Evolutionary conservation across 768 basidiomycete genomes (phyloP).

Genomic region (Candolleomyces eurysporus): DNA sequence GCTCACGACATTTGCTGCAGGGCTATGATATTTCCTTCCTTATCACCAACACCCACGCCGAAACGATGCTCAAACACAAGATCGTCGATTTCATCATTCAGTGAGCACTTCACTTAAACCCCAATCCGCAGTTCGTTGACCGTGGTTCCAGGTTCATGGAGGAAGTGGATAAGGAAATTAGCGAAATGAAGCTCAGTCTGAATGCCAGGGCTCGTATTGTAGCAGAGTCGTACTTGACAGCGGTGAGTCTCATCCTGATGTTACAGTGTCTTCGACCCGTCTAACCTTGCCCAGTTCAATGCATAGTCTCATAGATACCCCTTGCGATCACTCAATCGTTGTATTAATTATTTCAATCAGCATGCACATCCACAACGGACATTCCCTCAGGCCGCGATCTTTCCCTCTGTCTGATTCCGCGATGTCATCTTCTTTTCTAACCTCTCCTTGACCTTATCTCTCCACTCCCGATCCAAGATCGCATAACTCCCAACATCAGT

Average conservation of each 20-base stretch:
- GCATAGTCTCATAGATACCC: conserved; percentile 26
- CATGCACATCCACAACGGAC: neutral
- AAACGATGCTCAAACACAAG: conserved; percentile 99
- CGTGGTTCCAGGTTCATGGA: conserved; percentile 80
- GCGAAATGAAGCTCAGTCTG: conserved; percentile 96
- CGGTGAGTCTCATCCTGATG: conserved; percentile 51
- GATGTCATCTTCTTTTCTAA: conserved; percentile 27
- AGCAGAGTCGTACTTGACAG: conserved; percentile 91
- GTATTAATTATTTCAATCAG: conserved; percentile 8
- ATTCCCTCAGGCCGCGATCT: neutral
- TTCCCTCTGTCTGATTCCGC: neutral
- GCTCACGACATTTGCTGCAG: conserved; percentile 36
- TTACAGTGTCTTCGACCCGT: neutral
- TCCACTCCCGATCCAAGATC: conserved; percentile 44
- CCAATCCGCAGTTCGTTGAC: conserved; percentile 7
- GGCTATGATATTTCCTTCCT: conserved; percentile 99
- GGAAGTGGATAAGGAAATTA: conserved; percentile 98
- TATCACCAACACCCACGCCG: conserved; percentile 94
- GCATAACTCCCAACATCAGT: conserved; percentile 40
- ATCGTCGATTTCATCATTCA: conserved; percentile 99
- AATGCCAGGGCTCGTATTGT: conserved; percentile 97
- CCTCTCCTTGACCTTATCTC: conserved; percentile 26
- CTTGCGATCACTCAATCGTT: conserved; percentile 1
- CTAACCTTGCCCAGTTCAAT: conserved; percentile 32
- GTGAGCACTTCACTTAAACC: conserved; percentile 40